Evolutionary conservation across 768 basidiomycete genomes (phyloP).

Genomic region (Mrakia gelida): DNA sequence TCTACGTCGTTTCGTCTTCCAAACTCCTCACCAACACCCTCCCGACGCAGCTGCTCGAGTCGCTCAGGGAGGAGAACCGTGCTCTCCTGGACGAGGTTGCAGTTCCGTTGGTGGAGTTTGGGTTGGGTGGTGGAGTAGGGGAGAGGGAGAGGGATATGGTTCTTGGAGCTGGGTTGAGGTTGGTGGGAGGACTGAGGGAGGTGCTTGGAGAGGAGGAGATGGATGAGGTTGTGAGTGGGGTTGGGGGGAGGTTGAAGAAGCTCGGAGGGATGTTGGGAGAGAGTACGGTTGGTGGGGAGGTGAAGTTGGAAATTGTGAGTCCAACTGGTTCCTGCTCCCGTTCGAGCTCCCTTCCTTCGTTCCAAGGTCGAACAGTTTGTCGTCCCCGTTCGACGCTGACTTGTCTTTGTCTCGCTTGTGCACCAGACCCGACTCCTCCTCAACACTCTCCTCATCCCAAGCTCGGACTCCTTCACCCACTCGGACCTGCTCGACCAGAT

Average conservation of each 20-base stretch:
- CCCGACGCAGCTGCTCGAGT: conserved; percentile 19
- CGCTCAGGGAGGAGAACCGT: conserved; percentile 13
- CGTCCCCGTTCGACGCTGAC: background rate
- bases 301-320: conserved; percentile 19
- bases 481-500: background rate
- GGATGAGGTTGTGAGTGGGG: background rate
- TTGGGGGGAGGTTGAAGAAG: background rate
- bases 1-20: background rate
- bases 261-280: background rate
- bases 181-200: background rate
- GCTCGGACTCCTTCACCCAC: conserved; percentile 1
- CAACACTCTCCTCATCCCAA: background rate
- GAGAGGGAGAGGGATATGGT: conserved; percentile 28
- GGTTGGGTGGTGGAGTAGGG: background rate
- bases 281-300: conserved; percentile 12
- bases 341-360: background rate
- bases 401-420: background rate
- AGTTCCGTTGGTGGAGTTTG: conserved; percentile 6
- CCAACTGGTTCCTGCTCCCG: no score
- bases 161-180: conserved; percentile 10
- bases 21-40: conserved; percentile 23
- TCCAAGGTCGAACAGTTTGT: no score
- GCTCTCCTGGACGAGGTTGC: conserved; percentile 8
- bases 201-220: conserved; percentile 3
- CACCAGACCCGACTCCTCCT: background rate